Conservation (phyloP, 495 filamentous ascomycete species). For the Penicillium pancosmium region DNA sequence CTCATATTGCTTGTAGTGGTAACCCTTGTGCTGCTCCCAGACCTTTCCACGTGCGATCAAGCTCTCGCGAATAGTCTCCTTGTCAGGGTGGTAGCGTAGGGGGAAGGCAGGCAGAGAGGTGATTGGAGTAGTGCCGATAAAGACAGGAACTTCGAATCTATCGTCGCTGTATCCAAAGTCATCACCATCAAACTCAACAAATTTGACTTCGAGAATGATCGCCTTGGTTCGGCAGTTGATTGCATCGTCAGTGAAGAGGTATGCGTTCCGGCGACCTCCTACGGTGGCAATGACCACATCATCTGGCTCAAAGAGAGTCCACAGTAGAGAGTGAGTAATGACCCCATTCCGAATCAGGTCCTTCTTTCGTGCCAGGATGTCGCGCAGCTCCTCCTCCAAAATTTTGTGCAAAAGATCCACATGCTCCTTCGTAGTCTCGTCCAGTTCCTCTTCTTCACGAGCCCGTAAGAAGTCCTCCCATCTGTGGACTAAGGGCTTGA, state of each 20-base stretch:
- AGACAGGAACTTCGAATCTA: slow-evolving; percentile 48
- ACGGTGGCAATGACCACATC: slow-evolving; percentile 40
- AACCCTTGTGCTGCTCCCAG: slow-evolving; percentile 59
- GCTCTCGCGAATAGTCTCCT: slow-evolving; percentile 20
- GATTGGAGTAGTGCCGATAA: slow-evolving; percentile 60
- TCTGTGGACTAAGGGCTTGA: slow-evolving; percentile 67
- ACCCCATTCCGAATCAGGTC: slow-evolving; percentile 61
- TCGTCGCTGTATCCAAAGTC: slow-evolving; percentile 54
- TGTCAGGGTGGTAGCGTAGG: slow-evolving; percentile 54
- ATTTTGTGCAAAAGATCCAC: slow-evolving; percentile 58
- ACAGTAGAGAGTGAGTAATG: slow-evolving; percentile 61
- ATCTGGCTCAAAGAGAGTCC: slow-evolving; percentile 57
- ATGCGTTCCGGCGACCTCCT: slow-evolving; percentile 40
- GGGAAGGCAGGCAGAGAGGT: slow-evolving; percentile 58
- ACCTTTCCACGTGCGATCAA: slow-evolving; percentile 50
- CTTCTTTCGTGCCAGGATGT: slow-evolving; percentile 55
- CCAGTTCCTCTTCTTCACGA: slow-evolving; percentile 48
- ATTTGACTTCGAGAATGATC: slow-evolving; percentile 37
- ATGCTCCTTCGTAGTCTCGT: slow-evolving; percentile 55
- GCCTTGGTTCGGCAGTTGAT: slow-evolving; percentile 16
- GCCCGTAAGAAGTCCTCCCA: slow-evolving; percentile 59
- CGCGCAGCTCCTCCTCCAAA: slow-evolving; percentile 61
- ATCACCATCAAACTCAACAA: slow-evolving; percentile 63
- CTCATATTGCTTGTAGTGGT: slow-evolving; percentile 63
- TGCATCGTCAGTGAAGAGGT: slow-evolving; percentile 32